Evolutionary conservation across 106 monocot species (phyloP), one percentile per base, ranked within the genome.

Genomic region (Acorus gramineus): DNA sequence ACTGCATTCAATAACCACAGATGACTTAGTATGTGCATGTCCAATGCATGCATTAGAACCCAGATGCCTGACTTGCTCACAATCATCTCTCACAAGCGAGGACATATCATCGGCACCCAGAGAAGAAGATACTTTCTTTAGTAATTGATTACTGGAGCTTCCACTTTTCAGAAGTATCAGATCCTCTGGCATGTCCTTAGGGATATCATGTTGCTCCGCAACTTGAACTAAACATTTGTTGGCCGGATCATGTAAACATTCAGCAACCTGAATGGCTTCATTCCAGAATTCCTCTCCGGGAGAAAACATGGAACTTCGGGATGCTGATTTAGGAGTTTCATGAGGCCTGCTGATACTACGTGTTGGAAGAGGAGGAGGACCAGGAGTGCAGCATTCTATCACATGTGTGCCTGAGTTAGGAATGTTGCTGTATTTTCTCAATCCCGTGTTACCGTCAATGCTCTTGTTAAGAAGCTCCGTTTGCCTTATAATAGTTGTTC

Each of bases 261-360:
- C 98, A 57, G 77, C 98, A 74, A 88, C 83, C 62, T 98, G 66
- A 70, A 98, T 86, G n/a, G 98, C 98, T 58, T 92, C 92, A 59
- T 81, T 81, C 98, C 98, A 98, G 60, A 98, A 98, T 28, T 98
- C 98, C 28, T 89, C 98, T 43, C 98, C 98, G 3, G 98, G 98
- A 50, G 98, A 98, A 56, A 83, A 70, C 52, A 76, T 66, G n/a
- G 86, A 90, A 67, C 74, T 80, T 71, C 77, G 78, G 4, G 66
- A 83, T n/a, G 55, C 62, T 66, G 87, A 83, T 66, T 69, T 83
- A 14, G 92, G 88, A 7, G 87, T 87, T 63, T 77, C 71, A 43
- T 42, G 50, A 47, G 52, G 48, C 61, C 28, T 44, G 49, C 53
- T 6, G 10, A 42, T 43, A 54, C 4, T 47, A 7, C 2, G 42